Percentiles rank a stretch among this genome's conserved stretches.
These are phyloP conservation scores for Wickerhamiella hasegawae DNA, from an alignment of 805 yeast species.

Conservation along the genomic window DNA sequence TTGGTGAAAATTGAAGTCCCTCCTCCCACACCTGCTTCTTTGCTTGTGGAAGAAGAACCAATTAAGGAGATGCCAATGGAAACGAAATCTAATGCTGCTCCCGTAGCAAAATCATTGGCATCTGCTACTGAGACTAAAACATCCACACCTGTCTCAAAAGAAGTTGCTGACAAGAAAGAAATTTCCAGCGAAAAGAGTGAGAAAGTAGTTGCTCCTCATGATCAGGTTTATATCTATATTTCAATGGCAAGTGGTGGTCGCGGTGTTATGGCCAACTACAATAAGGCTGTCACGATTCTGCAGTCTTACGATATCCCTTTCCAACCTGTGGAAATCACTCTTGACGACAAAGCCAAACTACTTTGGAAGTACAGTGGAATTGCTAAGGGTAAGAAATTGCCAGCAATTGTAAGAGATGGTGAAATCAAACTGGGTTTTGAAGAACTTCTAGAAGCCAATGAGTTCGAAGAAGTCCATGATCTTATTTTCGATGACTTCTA, in stretches of 20 bases:
- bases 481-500: constrained; percentile 13
- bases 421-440: constrained; percentile 77
- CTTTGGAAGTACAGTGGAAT: constrained; percentile 59
- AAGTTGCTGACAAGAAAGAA: background rate
- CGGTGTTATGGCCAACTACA: constrained; percentile 54
- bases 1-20: no score
- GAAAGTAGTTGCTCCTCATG: background rate
- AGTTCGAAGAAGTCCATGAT: constrained; percentile 23
- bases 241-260: constrained; percentile 77
- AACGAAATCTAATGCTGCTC: no score
- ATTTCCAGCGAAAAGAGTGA: background rate
- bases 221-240: constrained; percentile 32
- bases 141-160: no score
- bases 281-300: constrained; percentile 52
- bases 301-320: constrained; percentile 55
- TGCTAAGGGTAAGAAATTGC: constrained; percentile 44
- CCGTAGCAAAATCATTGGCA: no score
- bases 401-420: constrained; percentile 67
- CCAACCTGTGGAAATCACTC: constrained; percentile 60
- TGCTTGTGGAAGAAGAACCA: no score
- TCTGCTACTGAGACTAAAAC: no score
- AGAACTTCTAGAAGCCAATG: constrained; percentile 72
- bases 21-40: no score
- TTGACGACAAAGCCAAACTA: constrained; percentile 66
- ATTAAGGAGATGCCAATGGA: no score